Evolutionary conservation across 352 stramenopile species (phyloP), one percentile per base, ranked within the genome.

Genomic region (Blastocystis sp.): DNA sequence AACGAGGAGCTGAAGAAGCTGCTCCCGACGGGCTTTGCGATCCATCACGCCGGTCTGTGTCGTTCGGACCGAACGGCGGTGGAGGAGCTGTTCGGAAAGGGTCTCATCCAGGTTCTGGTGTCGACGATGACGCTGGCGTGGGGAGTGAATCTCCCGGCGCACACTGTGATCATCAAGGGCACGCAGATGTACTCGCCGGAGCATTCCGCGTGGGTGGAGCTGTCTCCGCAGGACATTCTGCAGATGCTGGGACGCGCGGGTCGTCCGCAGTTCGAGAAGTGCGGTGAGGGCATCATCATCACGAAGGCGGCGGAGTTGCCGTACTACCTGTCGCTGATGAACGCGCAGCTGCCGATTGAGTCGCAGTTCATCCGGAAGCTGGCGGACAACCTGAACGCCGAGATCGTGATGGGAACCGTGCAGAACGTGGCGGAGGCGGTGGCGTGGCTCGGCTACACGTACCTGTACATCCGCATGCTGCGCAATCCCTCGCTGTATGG

Each of bases 101-200:
- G 96, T 18, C 95, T 99, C 81, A 92, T 98, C 84, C 91, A 92
- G 64, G 96, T 99, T 4, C 88, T 99, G 24, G 94, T 97, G 67
- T 98, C 93, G 56, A 99, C 97, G 6, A 96, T 96, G 42, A 99
- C 97, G 42, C 90, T 99, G 18, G 97, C 97, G 0, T 99, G 97
- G 97, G 97, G 97, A 89, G 96, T 99, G 27, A 99, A 99, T 88
- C 89, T 99, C 59, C 97, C 97, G 4, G 96, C 95, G 0, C 96
- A 99, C 89, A 98, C 96, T 4, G 97, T 99, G 18, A 99, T 99
- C 86, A 98, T 99, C 88, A 99, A 99, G 90, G 97, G 97, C n/a
- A 99, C 97, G 36, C 96, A 99, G 88, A 97, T 99, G 87, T 99
- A 99, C 90, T 97, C 97, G 85, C 96, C 96, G 2, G 94, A 97